A percentile compares a stretch with the other conserved stretches of the same genome.
Conservation (phyloP, 305 asterid species). For the Rubia balearica region DNA sequence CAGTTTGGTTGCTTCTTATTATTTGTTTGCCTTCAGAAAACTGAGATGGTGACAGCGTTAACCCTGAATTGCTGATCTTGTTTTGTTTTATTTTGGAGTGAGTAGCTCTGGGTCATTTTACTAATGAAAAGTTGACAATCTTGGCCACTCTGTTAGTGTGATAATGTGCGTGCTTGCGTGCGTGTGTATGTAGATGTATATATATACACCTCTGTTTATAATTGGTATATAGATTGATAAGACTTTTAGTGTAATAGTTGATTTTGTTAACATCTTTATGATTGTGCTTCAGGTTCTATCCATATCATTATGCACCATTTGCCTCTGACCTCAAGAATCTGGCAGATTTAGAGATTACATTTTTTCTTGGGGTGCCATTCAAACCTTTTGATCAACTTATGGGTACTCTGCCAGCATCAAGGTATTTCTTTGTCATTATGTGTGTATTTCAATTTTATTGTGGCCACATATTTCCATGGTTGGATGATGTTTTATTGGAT, state of each 20-base stretch:
- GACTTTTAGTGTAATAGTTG: conserved; percentile 5
- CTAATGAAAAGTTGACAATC: not conserved
- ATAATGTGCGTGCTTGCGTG: not conserved
- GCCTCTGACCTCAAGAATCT: conserved; percentile 89
- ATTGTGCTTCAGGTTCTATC: conserved; percentile 70
- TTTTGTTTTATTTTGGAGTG: not conserved
- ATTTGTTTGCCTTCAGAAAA: not conserved
- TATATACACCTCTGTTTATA: not conserved
- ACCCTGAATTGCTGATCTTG: not conserved
- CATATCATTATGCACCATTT: conserved; percentile 97
- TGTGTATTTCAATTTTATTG: not conserved
- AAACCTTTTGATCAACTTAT: conserved; percentile 97
- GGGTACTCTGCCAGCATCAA: conserved; percentile 97
- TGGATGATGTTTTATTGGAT: conserved; percentile 9
- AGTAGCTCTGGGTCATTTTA: too few relatives aligned
- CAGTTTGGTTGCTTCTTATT: not conserved
- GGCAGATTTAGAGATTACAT: conserved; percentile 75
- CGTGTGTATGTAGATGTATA: not conserved
- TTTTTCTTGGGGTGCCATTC: conserved; percentile 85
- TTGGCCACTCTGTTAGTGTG: not conserved
- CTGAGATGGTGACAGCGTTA: not conserved
- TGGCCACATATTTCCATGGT: not conserved
- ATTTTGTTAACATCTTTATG: not conserved
- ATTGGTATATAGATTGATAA: not conserved
- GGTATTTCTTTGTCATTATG: conserved; percentile 32